Evolutionary conservation across 1,284 basidiomycete species (phyloP).

Genomic region (Malassezia dermatis): DNA sequence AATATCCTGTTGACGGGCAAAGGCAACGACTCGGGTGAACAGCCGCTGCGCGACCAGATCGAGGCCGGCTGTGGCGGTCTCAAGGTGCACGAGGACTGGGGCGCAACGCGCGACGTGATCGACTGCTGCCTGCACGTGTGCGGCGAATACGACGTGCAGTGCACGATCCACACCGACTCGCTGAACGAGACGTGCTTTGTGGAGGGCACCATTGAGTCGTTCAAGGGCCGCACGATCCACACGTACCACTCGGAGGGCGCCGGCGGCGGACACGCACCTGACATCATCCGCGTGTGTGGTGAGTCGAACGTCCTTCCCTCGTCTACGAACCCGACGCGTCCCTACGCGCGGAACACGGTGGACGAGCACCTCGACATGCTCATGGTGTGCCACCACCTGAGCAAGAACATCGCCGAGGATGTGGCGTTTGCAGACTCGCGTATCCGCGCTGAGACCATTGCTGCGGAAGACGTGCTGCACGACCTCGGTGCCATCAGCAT

Average conservation of each 20-base stretch:
- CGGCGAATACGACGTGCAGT: constrained; percentile 89
- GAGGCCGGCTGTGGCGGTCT: constrained; percentile 78
- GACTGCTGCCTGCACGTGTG: constrained; percentile 65
- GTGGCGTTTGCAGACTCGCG: constrained; percentile 93
- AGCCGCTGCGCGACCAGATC: constrained; percentile 67
- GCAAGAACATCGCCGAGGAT: constrained; percentile 62
- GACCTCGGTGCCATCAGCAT: constrained; percentile 87
- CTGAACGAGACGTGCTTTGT: constrained; percentile 60
- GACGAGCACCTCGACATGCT: constrained; percentile 98
- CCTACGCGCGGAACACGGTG: constrained; percentile 80
- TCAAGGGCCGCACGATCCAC: constrained; percentile 84
- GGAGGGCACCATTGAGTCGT: constrained; percentile 82
- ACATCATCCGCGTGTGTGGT: constrained; percentile 91
- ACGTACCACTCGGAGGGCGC: constrained; percentile 53
- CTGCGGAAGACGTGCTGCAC: constrained; percentile 92
- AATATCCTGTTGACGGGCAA: constrained; percentile 72
- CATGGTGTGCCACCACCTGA: constrained; percentile 59
- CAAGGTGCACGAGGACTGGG: constrained; percentile 99
- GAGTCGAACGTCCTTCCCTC: constrained; percentile 84
- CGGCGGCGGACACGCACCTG: constrained; percentile 83
- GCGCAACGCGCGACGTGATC: constrained; percentile 77
- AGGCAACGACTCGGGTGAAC: constrained; percentile 74
- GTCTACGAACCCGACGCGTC: constrained; percentile 93
- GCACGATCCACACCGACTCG: constrained; percentile 96
- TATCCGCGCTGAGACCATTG: constrained; percentile 90